phyloP scores from a whole-genome alignment of 441 rosid genomes.

The Francoa sonchifolia region DNA sequence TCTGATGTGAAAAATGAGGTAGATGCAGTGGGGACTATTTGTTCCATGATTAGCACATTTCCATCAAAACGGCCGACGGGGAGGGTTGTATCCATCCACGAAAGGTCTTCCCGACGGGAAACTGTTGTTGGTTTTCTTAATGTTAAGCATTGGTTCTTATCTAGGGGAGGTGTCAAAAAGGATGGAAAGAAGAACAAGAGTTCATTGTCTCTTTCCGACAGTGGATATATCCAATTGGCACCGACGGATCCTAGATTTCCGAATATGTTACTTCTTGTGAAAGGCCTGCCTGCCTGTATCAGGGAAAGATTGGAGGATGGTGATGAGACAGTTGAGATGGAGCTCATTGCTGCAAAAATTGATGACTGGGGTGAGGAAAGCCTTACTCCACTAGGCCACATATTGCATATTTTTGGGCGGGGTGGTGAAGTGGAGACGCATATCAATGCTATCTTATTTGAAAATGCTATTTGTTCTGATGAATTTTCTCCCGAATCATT shows the following conservation, averaged over 20 bases:
- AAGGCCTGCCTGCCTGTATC: conserved; percentile 46
- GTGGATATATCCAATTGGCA: conserved; percentile 37
- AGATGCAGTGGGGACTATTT: conserved; percentile 40
- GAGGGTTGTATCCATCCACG: conserved; percentile 56
- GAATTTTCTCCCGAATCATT: conserved; percentile 52
- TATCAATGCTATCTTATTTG: conserved; percentile 55
- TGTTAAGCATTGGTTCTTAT: conserved; percentile 47
- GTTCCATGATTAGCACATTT: conserved; percentile 33
- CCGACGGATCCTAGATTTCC: conserved; percentile 72
- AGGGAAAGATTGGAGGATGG: conserved; percentile 51
- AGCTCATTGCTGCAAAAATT: conserved; percentile 64
- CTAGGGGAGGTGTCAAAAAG: conserved; percentile 25
- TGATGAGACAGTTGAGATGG: conserved; percentile 54
- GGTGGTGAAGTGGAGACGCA: conserved; percentile 63
- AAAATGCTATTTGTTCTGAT: conserved; percentile 47
- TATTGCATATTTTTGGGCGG: conserved; percentile 52
- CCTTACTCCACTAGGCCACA: conserved; percentile 41
- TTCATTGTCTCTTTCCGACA: conserved; percentile 19
- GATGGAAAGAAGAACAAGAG: conserved; percentile 31
- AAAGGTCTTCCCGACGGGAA: conserved; percentile 52
- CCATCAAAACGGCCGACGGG: conserved; percentile 83
- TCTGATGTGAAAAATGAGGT: conserved; percentile 19
- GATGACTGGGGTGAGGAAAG: conserved; percentile 61
- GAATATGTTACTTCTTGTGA: conserved; percentile 42
- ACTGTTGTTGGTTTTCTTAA: conserved; percentile 65